phyloP scores from a whole-genome alignment of 2,329 filamentous ascomycete species.

The Colletotrichum eremochloae region DNA sequence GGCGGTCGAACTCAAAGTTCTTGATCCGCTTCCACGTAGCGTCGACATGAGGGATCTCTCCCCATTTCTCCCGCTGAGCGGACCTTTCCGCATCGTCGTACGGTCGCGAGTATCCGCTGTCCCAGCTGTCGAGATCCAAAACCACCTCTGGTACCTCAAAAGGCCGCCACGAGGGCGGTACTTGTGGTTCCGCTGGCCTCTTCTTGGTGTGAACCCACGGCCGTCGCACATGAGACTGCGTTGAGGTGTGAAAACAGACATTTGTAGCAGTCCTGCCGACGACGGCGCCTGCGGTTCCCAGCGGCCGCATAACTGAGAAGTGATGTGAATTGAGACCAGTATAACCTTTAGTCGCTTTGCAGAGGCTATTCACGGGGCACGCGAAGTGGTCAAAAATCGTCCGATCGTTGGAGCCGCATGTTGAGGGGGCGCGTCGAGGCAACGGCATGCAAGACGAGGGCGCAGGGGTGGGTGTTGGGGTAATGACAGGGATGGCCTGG shows the following conservation, averaged over 20 bases:
- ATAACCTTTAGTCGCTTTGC: slow-evolving; percentile 6
- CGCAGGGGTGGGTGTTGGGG: slow-evolving; percentile 23
- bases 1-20: slow-evolving; percentile 48
- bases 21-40: slow-evolving; percentile 47
- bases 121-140: slow-evolving; percentile 66
- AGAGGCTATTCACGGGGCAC: slow-evolving; percentile 12
- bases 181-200: slow-evolving; percentile 11
- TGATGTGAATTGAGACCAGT: neutral
- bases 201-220: slow-evolving; percentile 33
- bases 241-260: slow-evolving; percentile 21
- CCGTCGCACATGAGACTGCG: neutral
- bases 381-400: slow-evolving; percentile 27
- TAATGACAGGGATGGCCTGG: slow-evolving; percentile 31
- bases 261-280: slow-evolving; percentile 9
- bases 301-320: slow-evolving; percentile 20
- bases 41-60: slow-evolving; percentile 42
- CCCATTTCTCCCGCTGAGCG: slow-evolving; percentile 50
- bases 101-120: slow-evolving; percentile 58
- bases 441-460: slow-evolving; percentile 15
- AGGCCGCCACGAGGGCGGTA: slow-evolving; percentile 35
- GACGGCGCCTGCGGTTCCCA: slow-evolving; percentile 4
- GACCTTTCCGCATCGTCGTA: slow-evolving; percentile 54
- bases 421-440: slow-evolving; percentile 20
- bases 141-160: slow-evolving; percentile 57
- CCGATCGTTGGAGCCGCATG: slow-evolving; percentile 36